A percentile compares a stretch with the other conserved stretches of the same genome.
Conservation (phyloP, 495 filamentous ascomycete genomes). For the Hypoxylon intermedium region DNA sequence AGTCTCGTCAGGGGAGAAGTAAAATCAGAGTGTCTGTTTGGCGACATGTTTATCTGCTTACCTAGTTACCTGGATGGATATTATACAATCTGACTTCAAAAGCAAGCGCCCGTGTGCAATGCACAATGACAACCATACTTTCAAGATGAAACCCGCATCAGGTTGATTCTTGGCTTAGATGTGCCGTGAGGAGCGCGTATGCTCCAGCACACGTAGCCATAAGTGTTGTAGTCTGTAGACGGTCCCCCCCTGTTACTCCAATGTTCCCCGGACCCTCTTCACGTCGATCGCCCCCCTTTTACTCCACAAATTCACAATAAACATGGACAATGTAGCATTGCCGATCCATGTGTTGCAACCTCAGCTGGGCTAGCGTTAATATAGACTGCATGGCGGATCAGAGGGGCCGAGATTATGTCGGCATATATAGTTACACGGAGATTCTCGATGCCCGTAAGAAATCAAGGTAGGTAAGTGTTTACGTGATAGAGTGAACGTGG, state of each 20-base stretch:
- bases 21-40: not conserved
- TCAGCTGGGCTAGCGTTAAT: slow-evolving; percentile 14
- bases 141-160: slow-evolving; percentile 5
- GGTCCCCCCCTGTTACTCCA: slow-evolving; percentile 8
- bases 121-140: not conserved
- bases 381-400: slow-evolving; percentile 11
- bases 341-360: slow-evolving; percentile 28
- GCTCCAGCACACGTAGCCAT: slow-evolving; percentile 8
- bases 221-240: slow-evolving; percentile 3
- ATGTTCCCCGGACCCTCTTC: slow-evolving; percentile 12
- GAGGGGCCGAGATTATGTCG: slow-evolving; percentile 26
- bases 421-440: slow-evolving; percentile 10
- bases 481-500: not conserved
- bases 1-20: not conserved
- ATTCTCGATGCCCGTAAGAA: not conserved
- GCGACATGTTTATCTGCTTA: too few species aligned
- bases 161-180: slow-evolving; percentile 13
- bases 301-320: slow-evolving; percentile 24
- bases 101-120: slow-evolving; percentile 1
- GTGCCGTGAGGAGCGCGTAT: slow-evolving; percentile 14
- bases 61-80: not conserved
- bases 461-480: not conserved
- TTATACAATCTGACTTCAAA: slow-evolving; percentile 12
- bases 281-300: slow-evolving; percentile 4
- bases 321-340: slow-evolving; percentile 24